Base-by-base conservation (phyloP, 1,284 basidiomycete species). In the Xerocomus nothofagi region DNA sequence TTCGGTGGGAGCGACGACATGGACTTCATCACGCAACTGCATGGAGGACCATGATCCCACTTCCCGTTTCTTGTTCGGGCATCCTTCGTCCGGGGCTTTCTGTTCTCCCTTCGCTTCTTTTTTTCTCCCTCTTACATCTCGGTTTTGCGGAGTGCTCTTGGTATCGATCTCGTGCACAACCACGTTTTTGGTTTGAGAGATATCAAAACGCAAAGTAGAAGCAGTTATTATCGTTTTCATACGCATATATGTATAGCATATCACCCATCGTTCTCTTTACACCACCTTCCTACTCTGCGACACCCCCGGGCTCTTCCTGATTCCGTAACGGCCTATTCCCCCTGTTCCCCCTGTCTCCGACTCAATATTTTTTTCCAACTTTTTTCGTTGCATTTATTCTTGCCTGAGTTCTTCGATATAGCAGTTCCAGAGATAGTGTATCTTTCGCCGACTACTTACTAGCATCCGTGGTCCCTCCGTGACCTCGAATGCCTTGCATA, bases 1-100 rank as follows among this genome's bases (percentile, higher is more conserved):
- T 65, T 69, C 23, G 61, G 61, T 10, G 67, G 57, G 10, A 66
- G 53, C 39, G 53, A 64, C 7, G 65, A 67, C 31, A 49, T 45
- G 42, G 63, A 66, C n/a, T 40, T 51, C 37, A 53, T 62, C 44
- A 49, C 42, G 20, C 45, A 41, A 39, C 33, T 55, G 24, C 54
- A 58, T 32, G 44, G 46, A 18, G 43, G 45, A 29, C 8, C 53
- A 18, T 65, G 59, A 54, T 17, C 9, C 14, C 8, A 15, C 2
- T 14, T 10, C 8, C 6, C 8, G 6, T 43, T 27, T 14, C 23
- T 30, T 26, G 14, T 30, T 24, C 17, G 26, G 24, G 17, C 18
- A 12, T 20, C 8, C 24, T 11, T 33, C n/a, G 9, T 33, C 21
- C 15, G 9, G 23, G 18, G 7, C 14, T 10, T 4, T 9, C 15